phyloP scores from a whole-genome alignment of 139 green algal genomes.

The Chlorella sp. region DNA sequence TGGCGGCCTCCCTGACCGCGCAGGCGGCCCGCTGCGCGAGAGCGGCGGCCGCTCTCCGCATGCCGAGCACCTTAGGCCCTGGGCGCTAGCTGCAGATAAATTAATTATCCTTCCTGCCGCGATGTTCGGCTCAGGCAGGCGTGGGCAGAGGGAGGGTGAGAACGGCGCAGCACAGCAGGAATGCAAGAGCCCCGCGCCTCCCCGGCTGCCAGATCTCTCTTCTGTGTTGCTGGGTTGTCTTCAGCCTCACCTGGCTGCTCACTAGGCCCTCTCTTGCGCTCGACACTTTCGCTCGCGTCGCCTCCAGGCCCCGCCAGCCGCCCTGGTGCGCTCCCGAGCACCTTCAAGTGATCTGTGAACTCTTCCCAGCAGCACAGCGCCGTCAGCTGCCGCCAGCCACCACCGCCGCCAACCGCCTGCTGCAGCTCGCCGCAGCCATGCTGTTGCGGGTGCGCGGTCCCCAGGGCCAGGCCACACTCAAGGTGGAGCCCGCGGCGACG shows the following conservation, averaged over 20 bases:
- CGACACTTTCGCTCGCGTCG: not conserved
- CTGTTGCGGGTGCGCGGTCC: slow-evolving; percentile 44
- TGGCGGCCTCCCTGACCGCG: not conserved
- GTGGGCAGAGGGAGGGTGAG: too few species aligned
- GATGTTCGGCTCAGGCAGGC: too few species aligned
- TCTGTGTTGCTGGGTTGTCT: too few species aligned
- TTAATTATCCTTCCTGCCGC: too few species aligned
- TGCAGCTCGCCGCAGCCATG: not conserved
- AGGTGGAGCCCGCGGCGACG: slow-evolving; percentile 40
- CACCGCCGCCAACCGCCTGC: not conserved
- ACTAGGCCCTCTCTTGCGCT: too few species aligned
- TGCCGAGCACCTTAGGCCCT: not conserved
- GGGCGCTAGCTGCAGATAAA: too few species aligned
- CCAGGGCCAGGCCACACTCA: slow-evolving; percentile 39
- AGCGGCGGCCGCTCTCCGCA: not conserved
- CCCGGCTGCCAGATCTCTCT: too few species aligned
- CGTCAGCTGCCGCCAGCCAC: not conserved
- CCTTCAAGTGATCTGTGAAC: not conserved
- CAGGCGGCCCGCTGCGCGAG: not conserved
- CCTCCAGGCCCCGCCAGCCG: too few species aligned
- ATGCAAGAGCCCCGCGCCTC: too few species aligned
- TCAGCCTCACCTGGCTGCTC: too few species aligned
- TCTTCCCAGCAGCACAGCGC: not conserved
- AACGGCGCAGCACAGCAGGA: too few species aligned
- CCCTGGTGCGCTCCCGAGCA: not conserved